Percentiles rank a stretch among this genome's conserved stretches.
phyloP scores from a whole-genome alignment of 805 yeast species.

The Candida broadrunensis region DNA sequence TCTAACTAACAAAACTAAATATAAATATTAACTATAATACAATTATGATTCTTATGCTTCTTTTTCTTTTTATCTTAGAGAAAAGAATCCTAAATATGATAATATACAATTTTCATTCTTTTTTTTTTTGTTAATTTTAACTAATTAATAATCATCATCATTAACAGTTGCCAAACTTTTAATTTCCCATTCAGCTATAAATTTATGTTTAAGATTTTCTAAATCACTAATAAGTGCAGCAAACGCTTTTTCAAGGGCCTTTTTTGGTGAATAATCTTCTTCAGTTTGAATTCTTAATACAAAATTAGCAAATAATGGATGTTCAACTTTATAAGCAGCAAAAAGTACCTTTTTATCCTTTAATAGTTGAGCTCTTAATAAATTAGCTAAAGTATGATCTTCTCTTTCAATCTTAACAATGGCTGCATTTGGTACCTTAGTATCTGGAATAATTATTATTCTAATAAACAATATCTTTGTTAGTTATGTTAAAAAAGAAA shows the following conservation, averaged over 20 bases:
- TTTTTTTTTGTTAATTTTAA: too few species aligned
- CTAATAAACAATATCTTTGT: constrained; percentile 26
- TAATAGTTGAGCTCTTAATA: constrained; percentile 80
- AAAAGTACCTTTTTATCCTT: constrained; percentile 87
- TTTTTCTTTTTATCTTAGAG: too few species aligned
- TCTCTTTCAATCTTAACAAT: constrained; percentile 92
- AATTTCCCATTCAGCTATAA: constrained; percentile 90
- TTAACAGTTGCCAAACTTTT: constrained; percentile 30
- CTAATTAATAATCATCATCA: constrained; percentile 2
- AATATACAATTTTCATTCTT: too few species aligned
- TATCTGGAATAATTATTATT: constrained; percentile 85
- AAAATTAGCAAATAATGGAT: constrained; percentile 94
- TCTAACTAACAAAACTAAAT: too few species aligned
- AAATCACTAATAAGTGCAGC: constrained; percentile 77
- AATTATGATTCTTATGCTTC: too few species aligned
- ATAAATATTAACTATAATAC: too few species aligned
- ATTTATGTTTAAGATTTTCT: constrained; percentile 69
- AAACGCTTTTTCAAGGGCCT: constrained; percentile 89
- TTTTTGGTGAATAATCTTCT: constrained; percentile 89
- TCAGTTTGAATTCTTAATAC: constrained; percentile 93
- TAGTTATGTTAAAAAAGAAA: constrained; percentile 8
- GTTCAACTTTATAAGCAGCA: constrained; percentile 97
- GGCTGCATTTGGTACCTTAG: constrained; percentile 93
- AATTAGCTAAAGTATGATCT: constrained; percentile 94
- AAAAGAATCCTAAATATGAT: too few species aligned